Evolutionary conservation across 2,329 filamentous ascomycete genomes (phyloP), one percentile per base, ranked within the genome.

Genomic region (Colletotrichum sublineola): DNA sequence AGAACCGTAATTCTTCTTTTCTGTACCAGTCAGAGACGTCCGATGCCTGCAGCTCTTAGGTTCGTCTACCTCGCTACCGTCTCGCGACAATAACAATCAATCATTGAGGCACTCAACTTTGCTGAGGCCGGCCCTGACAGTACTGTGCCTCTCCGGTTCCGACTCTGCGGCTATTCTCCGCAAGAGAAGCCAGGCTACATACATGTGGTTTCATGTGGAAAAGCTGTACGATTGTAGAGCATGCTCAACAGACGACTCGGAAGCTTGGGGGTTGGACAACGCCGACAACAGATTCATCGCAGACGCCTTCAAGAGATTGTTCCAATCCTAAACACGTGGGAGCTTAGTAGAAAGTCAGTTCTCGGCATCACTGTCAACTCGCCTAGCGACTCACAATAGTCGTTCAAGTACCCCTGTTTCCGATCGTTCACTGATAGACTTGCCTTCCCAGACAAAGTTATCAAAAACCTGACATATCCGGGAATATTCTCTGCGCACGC

Each of bases 331-430:
- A 79, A 76, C 76, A 44, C 56, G 73, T 82, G 78, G 80, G 77
- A 81, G 71, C 78, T 77, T 71, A 67, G 74, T n/a, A 73, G 79
- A 63, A 75, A 77, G 60, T 77, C 84, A 66, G 58, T 78, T 36
- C 79, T 83, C 50, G 82, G 83, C 76, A 80, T 82, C 42, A 82
- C 79, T 70, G 71, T 82, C 48, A 79, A 81, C 77, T 84, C 82
- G 24, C 79, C 78, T 12, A 82, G 80, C 66, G 81, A 83, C 60
- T 75, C 74, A 48, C 56, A 81, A 63, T 79, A 83, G 75, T 79
- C 77, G 75, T 81, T 83, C 76, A 81, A 81, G 74, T 79, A 83
- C 53, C 69, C 80, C 4, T 76, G 20, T 53, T 77, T 79, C 52
- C 57, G 55, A 29, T 63, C 77, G 61, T 76, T 79, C 58, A 73